Evolutionary conservation across 2,329 filamentous ascomycete genomes (phyloP), one percentile per base, ranked within the genome.

Genomic region (Lachnellula subtilissima): DNA sequence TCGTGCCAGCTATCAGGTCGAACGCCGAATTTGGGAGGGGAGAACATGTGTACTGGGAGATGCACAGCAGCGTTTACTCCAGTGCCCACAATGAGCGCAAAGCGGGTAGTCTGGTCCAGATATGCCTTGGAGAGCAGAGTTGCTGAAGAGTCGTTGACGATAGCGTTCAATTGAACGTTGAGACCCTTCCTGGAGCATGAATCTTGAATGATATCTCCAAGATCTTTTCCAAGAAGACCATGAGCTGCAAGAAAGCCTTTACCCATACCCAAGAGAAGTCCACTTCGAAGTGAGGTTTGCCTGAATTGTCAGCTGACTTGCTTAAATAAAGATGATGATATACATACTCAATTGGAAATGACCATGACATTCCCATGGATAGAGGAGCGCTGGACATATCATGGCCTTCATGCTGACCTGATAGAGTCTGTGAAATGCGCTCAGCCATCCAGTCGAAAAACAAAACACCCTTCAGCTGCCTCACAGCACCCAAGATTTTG

Each of bases 391-490:
- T 50, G 9, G 61, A 64, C 35, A 73, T 69, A 23, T 74, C 72
- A 5, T 70, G 66, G 45, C 63, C 68, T 46, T 73, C 71, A 22
- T 74, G 65, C 17, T 76, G 77, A 45, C 73, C 72, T 6, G 73
- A 70, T 11, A 87, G 71, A 1, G 82, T 83, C 49, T 85, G 79
- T 51, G 74, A 68, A 63, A 87, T 84, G 60, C 76, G 78, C 43
- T 75, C 73, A 0, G 84, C 84, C 78, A 88, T 85, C 85, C 85
- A 88, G 67, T 84, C 78, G 62, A 88, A 88, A 65, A 88, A 87
- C 0, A 70, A 74, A 63, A 78, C 77, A 15, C 85, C 85, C 58
- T 78, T 74, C 1, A 86, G 74, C 55, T 73, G 72, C 69, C 83
- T 86, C 52, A 86, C 73, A 19, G 76, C 70, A 28, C 74, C 75